A percentile compares a stretch with the other conserved stretches of the same genome.
These are phyloP conservation scores for Sporobolomyces phaffii DNA, from an alignment of 768 basidiomycete genomes.

Conservation along the genomic window DNA sequence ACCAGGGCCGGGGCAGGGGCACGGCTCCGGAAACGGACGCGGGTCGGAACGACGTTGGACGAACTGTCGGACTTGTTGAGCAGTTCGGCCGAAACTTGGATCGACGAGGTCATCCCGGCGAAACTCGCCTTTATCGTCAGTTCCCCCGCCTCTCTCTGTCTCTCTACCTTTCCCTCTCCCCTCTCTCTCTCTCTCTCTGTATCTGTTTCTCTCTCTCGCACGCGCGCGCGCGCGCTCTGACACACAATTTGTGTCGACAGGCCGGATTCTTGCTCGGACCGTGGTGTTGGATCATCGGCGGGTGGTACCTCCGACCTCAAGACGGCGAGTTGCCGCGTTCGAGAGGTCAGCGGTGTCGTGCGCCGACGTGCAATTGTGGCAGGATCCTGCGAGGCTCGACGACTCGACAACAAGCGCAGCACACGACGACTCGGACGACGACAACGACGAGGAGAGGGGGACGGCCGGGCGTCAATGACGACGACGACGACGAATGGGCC, in stretches of 20 bases:
- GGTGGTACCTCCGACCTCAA: conserved; percentile 25
- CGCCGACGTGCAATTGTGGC: conserved; percentile 18
- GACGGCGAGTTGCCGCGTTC: conserved; percentile 27
- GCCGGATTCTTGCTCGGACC: conserved; percentile 36
- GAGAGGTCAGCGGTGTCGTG: conserved; percentile 22
- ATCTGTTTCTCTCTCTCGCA: too few species aligned
- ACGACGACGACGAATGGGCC: conserved; percentile 17
- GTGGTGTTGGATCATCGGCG: conserved; percentile 35
- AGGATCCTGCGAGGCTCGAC: conserved; percentile 25
- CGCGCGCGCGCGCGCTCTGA: too few species aligned
- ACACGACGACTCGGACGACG: not conserved
- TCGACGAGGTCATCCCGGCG: conserved; percentile 38
- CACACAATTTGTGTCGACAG: too few species aligned
- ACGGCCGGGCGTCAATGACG: not conserved
- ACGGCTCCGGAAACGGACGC: not conserved
- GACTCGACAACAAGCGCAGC: not conserved
- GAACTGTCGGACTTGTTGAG: conserved; percentile 8
- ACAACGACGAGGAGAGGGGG: not conserved
- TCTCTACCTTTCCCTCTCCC: not conserved
- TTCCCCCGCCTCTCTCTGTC: not conserved
- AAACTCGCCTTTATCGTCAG: conserved; percentile 38
- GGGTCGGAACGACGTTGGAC: conserved; percentile 7
- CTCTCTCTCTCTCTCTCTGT: too few species aligned
- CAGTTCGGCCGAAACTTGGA: conserved; percentile 8
- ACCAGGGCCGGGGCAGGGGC: not conserved